These are phyloP conservation scores for Pleodorina starrii DNA, from an alignment of 139 green algal genomes.

Conservation along the genomic window DNA sequence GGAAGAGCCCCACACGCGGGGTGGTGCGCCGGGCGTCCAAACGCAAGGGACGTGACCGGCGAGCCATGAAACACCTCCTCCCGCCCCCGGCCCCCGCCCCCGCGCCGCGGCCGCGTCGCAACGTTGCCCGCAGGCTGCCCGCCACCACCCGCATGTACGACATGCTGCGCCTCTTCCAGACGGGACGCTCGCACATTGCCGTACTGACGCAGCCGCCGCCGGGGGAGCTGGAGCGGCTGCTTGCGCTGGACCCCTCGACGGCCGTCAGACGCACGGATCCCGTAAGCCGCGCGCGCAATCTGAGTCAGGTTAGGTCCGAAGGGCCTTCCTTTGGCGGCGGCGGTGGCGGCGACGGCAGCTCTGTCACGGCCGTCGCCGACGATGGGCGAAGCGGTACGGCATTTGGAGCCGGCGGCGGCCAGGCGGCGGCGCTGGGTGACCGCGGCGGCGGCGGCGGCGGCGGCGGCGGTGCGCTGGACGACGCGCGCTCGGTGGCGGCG, in stretches of 20 bases:
- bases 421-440: background rate
- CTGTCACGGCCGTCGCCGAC: too few species aligned
- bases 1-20: too few species aligned
- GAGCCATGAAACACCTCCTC: too few species aligned
- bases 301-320: background rate
- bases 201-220: slow-evolving; percentile 73
- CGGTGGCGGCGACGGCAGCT: background rate
- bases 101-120: too few species aligned
- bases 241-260: background rate
- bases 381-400: background rate
- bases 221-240: background rate
- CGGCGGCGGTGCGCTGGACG: background rate
- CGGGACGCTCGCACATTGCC: slow-evolving; percentile 84
- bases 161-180: slow-evolving; percentile 91
- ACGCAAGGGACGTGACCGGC: too few species aligned
- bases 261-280: background rate
- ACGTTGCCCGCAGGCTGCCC: slow-evolving; percentile 44
- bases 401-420: background rate
- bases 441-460: background rate
- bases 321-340: too few species aligned
- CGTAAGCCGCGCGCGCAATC: background rate
- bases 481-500: background rate
- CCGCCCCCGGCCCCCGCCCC: too few species aligned
- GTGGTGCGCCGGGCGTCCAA: too few species aligned
- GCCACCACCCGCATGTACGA: slow-evolving; percentile 80